Base-by-base conservation (phyloP, 805 yeast genomes). In the Suhomyces vadensis region DNA sequence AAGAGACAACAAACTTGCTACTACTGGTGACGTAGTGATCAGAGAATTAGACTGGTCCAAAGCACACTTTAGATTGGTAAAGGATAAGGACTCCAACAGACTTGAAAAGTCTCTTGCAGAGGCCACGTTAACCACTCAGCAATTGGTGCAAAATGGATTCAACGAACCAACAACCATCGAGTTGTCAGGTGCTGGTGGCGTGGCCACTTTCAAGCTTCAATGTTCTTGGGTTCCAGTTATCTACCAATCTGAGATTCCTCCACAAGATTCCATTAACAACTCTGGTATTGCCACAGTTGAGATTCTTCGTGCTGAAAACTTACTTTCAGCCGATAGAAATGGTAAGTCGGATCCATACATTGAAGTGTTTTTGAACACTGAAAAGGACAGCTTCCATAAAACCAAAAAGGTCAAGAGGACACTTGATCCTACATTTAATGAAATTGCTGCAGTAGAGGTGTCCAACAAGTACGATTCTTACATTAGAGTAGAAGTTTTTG, bases 331-430 rank as follows among this genome's bases (percentile, higher is more conserved):
- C n/a, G 99, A 94, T 66, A 73, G 87, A 23, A 85, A 84, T 54
- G 98, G 98, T 40, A 85, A 86, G 61, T 88, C 97, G 3, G 99
- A 94, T 67, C 99, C 99, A 43, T 92, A 82, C 62, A 75, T 82
- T 47, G 78, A 82, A 56, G 75, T 89, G 50, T 82, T 74, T 57
- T 59, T 88, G 55, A 82, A 91, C 65, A 83, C 83, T 31, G 73
- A 71, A 11, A 75, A 75, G 42, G 79, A 79, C 23, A 61, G 67
- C 25, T 72, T 86, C 47, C 82, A 70, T 73, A 89, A 88, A 71
- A 79, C 96, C 27, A 84, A 87, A 66, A 83, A 83, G 22, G 72
- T 79, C 48, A 94, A 91, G 76, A 90, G 85, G 75, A 89, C 97
- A 0, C 74, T 94, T 54, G 78, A 86, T 47, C 99, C 99, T n/a